Percentiles rank a stretch among this genome's conserved stretches.
phyloP scores from a whole-genome alignment of 2,329 filamentous ascomycete species.

The Cladosporium colombiae region DNA sequence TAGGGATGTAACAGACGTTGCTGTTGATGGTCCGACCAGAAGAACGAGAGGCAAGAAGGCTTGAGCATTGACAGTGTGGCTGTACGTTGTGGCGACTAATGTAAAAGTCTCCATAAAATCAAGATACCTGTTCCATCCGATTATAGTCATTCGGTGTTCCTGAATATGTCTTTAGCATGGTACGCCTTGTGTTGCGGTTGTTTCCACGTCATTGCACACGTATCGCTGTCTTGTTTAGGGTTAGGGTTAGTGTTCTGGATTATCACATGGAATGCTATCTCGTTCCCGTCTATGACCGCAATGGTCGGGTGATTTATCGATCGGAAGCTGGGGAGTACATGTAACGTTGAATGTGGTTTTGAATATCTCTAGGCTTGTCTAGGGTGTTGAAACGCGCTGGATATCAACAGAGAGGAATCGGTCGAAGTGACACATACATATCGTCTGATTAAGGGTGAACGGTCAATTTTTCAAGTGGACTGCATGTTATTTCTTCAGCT shows the following conservation, averaged over 20 bases:
- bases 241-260: not conserved
- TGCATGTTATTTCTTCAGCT: not conserved
- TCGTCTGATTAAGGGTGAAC: not conserved
- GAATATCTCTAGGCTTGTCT: not conserved
- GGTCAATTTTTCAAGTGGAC: not conserved
- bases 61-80: not conserved
- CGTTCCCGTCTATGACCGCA: not conserved
- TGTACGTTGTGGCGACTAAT: not conserved
- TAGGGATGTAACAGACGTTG: conserved; percentile 12
- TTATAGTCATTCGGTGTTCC: not conserved
- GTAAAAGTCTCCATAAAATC: not conserved
- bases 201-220: not conserved
- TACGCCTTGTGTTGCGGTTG: not conserved
- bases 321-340: not conserved
- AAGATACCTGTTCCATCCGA: not conserved
- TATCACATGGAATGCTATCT: not conserved
- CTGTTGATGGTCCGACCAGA: not conserved
- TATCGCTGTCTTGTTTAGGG: not conserved
- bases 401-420: not conserved
- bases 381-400: not conserved
- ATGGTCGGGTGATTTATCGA: not conserved
- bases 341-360: not conserved
- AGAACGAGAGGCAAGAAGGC: conserved; percentile 15
- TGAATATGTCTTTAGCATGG: not conserved
- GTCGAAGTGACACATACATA: not conserved